Conservation (phyloP, 768 basidiomycete species). For the Lentinula boryana region DNA sequence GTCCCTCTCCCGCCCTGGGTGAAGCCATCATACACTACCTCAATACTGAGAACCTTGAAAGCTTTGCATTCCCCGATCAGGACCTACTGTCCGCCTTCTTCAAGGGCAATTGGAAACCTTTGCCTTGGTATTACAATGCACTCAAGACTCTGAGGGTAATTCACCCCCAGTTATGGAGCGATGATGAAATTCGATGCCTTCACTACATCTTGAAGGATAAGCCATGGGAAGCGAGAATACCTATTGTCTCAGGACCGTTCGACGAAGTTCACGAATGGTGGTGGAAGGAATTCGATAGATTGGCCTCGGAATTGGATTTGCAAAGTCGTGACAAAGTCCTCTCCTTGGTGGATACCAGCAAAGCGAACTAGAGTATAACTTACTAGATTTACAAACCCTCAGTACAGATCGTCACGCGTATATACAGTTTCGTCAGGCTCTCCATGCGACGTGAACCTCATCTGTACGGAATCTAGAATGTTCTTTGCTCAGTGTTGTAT, state of each 20-base stretch:
- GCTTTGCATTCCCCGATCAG: constrained; percentile 79
- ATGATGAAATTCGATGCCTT: constrained; percentile 78
- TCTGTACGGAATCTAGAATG: constrained; percentile 83
- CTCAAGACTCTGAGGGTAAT: constrained; percentile 76
- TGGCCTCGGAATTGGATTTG: constrained; percentile 25
- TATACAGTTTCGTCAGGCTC: constrained; percentile 36
- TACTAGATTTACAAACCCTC: constrained; percentile 3
- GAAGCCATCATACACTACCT: constrained; percentile 52
- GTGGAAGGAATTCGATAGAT: constrained; percentile 63
- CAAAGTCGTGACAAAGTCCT: background rate
- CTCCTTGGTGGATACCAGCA: constrained; percentile 1
- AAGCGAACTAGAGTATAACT: background rate
- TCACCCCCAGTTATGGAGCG: constrained; percentile 76
- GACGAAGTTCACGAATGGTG: constrained; percentile 65
- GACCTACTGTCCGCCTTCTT: constrained; percentile 84
- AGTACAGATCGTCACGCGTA: constrained; percentile 1
- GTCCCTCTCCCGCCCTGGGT: constrained; percentile 58
- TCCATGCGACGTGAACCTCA: constrained; percentile 89
- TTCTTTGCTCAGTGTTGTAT: background rate
- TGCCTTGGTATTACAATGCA: constrained; percentile 89
- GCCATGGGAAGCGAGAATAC: constrained; percentile 66
- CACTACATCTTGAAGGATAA: constrained; percentile 88
- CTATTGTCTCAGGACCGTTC: constrained; percentile 33
- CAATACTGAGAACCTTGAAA: constrained; percentile 29
- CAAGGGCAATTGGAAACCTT: constrained; percentile 67